A percentile compares a stretch with the other conserved stretches of the same genome.
Conservation (phyloP, 257 asterid genomes). For the Salvia rosmarinus region DNA sequence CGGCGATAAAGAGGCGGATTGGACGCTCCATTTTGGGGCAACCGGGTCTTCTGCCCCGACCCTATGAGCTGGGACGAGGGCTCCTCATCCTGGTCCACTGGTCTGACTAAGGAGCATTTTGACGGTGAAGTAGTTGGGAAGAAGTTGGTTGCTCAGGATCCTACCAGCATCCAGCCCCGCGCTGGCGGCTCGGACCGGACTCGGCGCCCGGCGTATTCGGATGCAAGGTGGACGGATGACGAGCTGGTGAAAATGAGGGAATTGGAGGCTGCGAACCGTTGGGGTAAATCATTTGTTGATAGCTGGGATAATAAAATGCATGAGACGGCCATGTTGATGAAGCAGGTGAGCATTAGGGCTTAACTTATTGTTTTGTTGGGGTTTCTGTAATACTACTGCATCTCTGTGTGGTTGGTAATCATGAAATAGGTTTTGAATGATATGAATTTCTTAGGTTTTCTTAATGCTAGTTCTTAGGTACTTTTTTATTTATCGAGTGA, state of each 20-base stretch:
- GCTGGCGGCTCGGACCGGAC: slow-evolving; percentile 21
- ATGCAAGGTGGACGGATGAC: slow-evolving; percentile 56
- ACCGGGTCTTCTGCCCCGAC: slow-evolving; percentile 41
- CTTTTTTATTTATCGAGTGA: slow-evolving; percentile 3
- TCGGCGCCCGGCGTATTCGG: slow-evolving; percentile 25
- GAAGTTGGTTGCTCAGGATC: slow-evolving; percentile 38
- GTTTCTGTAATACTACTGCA: background rate
- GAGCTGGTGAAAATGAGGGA: slow-evolving; percentile 44
- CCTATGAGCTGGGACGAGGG: slow-evolving; percentile 70
- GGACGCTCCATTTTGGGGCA: slow-evolving; percentile 58
- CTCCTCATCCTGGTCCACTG: slow-evolving; percentile 80
- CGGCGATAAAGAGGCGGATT: slow-evolving; percentile 45
- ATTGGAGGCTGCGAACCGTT: slow-evolving; percentile 50
- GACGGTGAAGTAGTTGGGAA: slow-evolving; percentile 83
- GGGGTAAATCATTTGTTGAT: slow-evolving; percentile 50
- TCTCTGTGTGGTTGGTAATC: background rate
- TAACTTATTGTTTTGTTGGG: background rate
- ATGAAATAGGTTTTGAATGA: slow-evolving; percentile 9
- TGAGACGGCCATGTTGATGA: slow-evolving; percentile 58
- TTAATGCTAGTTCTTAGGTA: slow-evolving; percentile 5
- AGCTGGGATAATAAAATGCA: slow-evolving; percentile 64
- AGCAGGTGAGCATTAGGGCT: slow-evolving; percentile 54
- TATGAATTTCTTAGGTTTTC: slow-evolving; percentile 9
- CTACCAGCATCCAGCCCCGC: slow-evolving; percentile 19
- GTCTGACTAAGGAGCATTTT: slow-evolving; percentile 84